A percentile compares a stretch with the other conserved stretches of the same genome.
Evolutionary conservation across 768 basidiomycete genomes (phyloP).

Genomic region (Agrocybe pediades): DNA sequence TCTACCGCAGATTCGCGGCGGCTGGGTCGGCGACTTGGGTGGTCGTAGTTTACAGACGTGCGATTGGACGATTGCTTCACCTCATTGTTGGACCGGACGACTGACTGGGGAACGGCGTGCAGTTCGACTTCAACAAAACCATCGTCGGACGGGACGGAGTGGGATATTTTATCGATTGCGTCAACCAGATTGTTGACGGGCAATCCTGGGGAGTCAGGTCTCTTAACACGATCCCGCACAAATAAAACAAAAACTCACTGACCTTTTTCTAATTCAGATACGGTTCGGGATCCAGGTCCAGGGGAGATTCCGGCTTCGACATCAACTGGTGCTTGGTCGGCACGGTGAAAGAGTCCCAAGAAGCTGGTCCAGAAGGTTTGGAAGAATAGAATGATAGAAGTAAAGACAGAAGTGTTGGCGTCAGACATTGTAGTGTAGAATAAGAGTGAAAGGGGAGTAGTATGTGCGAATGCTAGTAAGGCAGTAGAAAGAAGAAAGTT

Average conservation of each 20-base stretch:
- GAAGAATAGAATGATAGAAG: slow-evolving; percentile 8
- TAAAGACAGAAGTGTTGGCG: slow-evolving; percentile 4
- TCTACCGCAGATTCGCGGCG: slow-evolving; percentile 15
- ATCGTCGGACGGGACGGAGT: not conserved
- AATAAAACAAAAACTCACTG: not conserved
- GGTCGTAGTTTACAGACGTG: not conserved
- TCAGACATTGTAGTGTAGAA: no score
- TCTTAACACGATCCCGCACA: not conserved
- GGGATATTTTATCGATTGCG: not conserved
- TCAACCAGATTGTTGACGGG: not conserved
- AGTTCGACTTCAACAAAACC: slow-evolving; percentile 9
- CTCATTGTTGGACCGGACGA: not conserved
- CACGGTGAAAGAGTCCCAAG: not conserved
- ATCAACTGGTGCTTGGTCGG: not conserved
- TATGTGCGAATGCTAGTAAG: no score
- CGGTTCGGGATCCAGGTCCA: not conserved
- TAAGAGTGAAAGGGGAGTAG: no score
- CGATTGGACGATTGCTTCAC: not conserved
- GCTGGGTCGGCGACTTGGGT: slow-evolving; percentile 9
- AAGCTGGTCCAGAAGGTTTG: slow-evolving; percentile 2
- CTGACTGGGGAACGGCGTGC: not conserved
- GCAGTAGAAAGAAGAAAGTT: no score
- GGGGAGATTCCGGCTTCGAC: slow-evolving; percentile 5
- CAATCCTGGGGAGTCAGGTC: not conserved
- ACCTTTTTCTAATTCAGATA: not conserved